phyloP scores from a whole-genome alignment of 139 green algal species.

The Medakamo hakoo region DNA sequence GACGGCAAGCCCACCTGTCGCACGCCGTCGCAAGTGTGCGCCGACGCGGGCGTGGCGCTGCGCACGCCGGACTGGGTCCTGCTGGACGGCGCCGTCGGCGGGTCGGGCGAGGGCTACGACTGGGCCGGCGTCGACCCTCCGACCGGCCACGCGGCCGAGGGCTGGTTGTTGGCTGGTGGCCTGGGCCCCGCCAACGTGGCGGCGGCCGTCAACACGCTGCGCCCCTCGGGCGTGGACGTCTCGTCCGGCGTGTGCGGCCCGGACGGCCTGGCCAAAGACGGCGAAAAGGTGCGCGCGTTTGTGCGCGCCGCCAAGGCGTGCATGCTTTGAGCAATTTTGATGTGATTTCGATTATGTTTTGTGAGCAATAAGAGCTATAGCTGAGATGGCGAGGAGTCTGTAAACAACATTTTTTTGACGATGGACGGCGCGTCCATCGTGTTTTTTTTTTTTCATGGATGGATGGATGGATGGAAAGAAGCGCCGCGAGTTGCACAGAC shows the following conservation, averaged over 20 bases:
- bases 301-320: conserved; percentile 6
- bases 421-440: too few relatives aligned
- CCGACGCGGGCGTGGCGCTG: too few relatives aligned
- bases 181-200: conserved; percentile 51
- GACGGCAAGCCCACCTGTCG: conserved; percentile 26
- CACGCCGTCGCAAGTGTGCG: too few relatives aligned
- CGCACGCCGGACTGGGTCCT: conserved; percentile 55
- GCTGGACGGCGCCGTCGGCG: conserved; percentile 54
- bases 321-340: too few relatives aligned
- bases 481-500: neutral
- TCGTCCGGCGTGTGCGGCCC: conserved; percentile 55
- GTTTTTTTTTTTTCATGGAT: too few relatives aligned
- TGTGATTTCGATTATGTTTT: too few relatives aligned
- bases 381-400: neutral
- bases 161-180: conserved; percentile 66
- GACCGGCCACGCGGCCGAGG: conserved; percentile 7
- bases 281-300: conserved; percentile 19
- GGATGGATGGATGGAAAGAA: too few relatives aligned
- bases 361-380: too few relatives aligned
- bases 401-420: too few relatives aligned
- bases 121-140: conserved; percentile 29
- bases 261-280: conserved; percentile 37
- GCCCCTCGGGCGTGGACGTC: conserved; percentile 57
- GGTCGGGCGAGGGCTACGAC: conserved; percentile 42
- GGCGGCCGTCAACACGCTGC: conserved; percentile 27